Conservation (phyloP, 805 yeast genomes). For the Cyberlindnera xylosilytica region DNA sequence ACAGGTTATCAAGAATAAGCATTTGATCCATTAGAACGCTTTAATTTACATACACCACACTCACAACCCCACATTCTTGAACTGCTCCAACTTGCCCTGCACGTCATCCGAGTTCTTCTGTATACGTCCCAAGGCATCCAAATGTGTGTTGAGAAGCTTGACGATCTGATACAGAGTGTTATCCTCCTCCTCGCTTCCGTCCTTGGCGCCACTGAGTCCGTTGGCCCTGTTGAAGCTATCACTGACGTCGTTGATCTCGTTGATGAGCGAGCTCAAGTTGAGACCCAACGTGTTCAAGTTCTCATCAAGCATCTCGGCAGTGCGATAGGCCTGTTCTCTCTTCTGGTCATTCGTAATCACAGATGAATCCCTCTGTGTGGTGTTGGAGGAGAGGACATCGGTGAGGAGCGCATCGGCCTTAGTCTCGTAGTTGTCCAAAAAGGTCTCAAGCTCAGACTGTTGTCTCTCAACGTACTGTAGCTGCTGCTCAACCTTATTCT, state of each 20-base stretch:
- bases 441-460: slow-evolving; percentile 83
- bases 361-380: slow-evolving; percentile 25
- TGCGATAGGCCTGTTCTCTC: slow-evolving; percentile 82
- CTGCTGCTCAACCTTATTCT: slow-evolving; percentile 82
- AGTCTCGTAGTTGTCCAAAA: slow-evolving; percentile 75
- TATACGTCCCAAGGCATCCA: slow-evolving; percentile 85
- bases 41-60: too few species aligned
- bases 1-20: background rate
- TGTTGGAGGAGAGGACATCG: slow-evolving; percentile 34
- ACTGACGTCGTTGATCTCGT: slow-evolving; percentile 80
- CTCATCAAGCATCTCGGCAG: slow-evolving; percentile 83
- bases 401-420: slow-evolving; percentile 35
- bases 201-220: slow-evolving; percentile 33
- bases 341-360: slow-evolving; percentile 72
- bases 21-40: too few species aligned
- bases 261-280: slow-evolving; percentile 70
- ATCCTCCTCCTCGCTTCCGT: slow-evolving; percentile 36
- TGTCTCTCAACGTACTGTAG: slow-evolving; percentile 83
- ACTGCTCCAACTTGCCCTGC: slow-evolving; percentile 57
- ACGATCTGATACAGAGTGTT: slow-evolving; percentile 66
- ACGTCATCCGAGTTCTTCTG: slow-evolving; percentile 69
- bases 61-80: slow-evolving; percentile 22
- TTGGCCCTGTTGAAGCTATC: slow-evolving; percentile 70
- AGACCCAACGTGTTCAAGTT: slow-evolving; percentile 74
- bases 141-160: slow-evolving; percentile 78